Conservation (phyloP, 306 rosid genomes). For the Cercis canadensis region DNA sequence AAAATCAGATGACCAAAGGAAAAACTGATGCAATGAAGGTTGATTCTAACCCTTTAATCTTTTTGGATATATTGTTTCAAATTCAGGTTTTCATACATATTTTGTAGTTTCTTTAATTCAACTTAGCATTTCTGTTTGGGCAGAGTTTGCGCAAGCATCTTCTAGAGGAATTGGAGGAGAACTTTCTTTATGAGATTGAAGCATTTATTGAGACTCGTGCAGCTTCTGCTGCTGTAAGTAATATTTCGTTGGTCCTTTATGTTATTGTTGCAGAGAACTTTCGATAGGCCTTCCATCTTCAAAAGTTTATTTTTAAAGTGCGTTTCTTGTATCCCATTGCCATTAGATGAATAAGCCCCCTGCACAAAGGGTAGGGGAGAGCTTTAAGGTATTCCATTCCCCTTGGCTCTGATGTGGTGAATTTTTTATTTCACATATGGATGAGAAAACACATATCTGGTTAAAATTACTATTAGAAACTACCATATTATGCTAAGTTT, state of each 20-base stretch:
- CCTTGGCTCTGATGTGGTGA: background rate
- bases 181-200: conserved; percentile 86
- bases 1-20: conserved; percentile 94
- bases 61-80: background rate
- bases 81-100: background rate
- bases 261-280: conserved; percentile 19
- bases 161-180: conserved; percentile 86
- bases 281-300: background rate
- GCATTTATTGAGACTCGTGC: conserved; percentile 84
- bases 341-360: background rate
- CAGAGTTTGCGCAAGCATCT: conserved; percentile 86
- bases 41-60: conserved; percentile 26
- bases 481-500: background rate
- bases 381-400: too few species aligned
- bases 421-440: background rate
- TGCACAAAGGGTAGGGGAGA: too few species aligned
- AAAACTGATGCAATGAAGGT: conserved; percentile 94
- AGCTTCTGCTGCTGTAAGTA: conserved; percentile 90
- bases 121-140: conserved; percentile 38
- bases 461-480: background rate
- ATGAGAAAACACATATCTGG: background rate
- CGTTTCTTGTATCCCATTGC: background rate
- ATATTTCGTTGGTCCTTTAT: conserved; percentile 1
- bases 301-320: conserved; percentile 1
- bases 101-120: conserved; percentile 27